A percentile compares a stretch with the other conserved stretches of the same genome.
phyloP scores from a whole-genome alignment of 495 filamentous ascomycete genomes.

The Aspergillus egyptiacus region DNA sequence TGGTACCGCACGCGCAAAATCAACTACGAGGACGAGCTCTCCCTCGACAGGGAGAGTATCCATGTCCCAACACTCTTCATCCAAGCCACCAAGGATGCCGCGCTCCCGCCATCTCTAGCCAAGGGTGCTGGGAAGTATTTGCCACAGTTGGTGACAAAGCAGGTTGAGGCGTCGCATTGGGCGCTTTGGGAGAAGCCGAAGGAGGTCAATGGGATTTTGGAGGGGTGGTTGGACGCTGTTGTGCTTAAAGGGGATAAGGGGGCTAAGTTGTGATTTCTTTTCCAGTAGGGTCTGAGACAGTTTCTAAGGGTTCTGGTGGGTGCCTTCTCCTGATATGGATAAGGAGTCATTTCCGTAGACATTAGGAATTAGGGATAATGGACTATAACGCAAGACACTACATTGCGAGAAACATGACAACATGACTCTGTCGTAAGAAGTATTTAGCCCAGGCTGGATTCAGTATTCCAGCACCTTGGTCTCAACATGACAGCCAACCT shows the following conservation, averaged over 20 bases:
- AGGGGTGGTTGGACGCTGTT: constrained; percentile 43
- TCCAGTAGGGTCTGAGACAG: too few relatives aligned
- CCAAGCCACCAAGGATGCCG: constrained; percentile 59
- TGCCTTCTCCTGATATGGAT: too few relatives aligned
- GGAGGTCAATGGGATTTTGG: constrained; percentile 47
- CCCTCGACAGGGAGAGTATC: constrained; percentile 45
- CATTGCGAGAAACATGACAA: not conserved
- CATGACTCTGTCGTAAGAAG: not conserved
- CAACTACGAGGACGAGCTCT: constrained; percentile 72
- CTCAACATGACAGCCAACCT: constrained; percentile 59
- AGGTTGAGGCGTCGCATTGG: constrained; percentile 66
- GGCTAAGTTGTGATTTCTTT: constrained; percentile 20
- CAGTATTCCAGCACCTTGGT: constrained; percentile 35
- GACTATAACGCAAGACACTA: not conserved
- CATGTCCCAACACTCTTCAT: constrained; percentile 69
- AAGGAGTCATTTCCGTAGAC: too few relatives aligned
- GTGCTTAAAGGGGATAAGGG: constrained; percentile 15
- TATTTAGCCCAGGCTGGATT: not conserved
- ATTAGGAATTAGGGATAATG: too few relatives aligned
- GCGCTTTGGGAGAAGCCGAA: constrained; percentile 57
- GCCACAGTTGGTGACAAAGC: constrained; percentile 50
- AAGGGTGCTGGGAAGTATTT: constrained; percentile 61
- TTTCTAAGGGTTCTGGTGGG: too few relatives aligned
- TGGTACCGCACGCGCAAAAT: constrained; percentile 73
- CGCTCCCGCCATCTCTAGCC: constrained; percentile 60